phyloP scores from a whole-genome alignment of 306 rosid genomes.

The Neltuma alba region DNA sequence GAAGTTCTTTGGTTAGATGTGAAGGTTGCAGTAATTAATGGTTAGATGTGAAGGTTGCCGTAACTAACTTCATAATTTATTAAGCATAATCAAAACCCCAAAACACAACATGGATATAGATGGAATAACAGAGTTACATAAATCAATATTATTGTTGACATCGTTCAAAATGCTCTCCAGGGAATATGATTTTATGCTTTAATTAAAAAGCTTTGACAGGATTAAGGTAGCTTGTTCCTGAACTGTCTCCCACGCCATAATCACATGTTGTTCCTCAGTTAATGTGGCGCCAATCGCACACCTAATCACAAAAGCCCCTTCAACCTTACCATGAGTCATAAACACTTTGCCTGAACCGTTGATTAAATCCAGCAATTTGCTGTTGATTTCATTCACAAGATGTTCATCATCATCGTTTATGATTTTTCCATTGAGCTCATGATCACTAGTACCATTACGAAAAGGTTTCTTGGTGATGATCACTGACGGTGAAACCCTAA shows the following conservation, averaged over 20 bases:
- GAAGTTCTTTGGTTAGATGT: no score
- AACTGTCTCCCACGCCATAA: constrained; percentile 49
- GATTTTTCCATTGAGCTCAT: not conserved
- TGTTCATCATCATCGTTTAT: constrained; percentile 16
- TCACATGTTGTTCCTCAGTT: constrained; percentile 49
- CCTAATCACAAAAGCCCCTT: constrained; percentile 38
- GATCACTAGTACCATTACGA: not conserved
- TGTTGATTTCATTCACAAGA: constrained; percentile 34
- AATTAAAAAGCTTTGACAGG: no score
- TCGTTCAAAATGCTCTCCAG: no score
- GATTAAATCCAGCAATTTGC: constrained; percentile 44
- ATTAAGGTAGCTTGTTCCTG: constrained; percentile 50
- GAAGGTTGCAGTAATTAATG: no score
- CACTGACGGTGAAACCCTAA: constrained; percentile 51
- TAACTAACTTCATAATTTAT: no score
- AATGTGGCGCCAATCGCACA: constrained; percentile 55
- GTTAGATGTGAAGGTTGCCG: no score
- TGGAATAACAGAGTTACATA: no score
- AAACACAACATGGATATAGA: no score
- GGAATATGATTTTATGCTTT: no score
- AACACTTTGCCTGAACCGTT: constrained; percentile 45
- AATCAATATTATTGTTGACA: no score
- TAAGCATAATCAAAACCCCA: no score
- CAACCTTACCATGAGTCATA: constrained; percentile 54
- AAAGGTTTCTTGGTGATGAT: not conserved